Base-by-base conservation (phyloP, 768 basidiomycete species). In the Epithele typhae region DNA sequence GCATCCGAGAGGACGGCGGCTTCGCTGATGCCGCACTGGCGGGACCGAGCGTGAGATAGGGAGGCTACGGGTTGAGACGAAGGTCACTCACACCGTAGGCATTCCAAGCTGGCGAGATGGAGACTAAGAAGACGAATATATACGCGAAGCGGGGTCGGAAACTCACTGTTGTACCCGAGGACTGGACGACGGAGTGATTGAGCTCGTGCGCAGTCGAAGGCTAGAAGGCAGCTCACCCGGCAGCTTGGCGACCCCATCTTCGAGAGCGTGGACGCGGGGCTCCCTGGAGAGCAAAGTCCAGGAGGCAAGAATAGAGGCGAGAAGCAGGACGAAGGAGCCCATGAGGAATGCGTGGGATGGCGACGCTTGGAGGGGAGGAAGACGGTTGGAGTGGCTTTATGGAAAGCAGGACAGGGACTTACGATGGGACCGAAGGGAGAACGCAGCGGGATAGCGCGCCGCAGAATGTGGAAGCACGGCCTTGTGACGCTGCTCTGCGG, bases 161-260 rank as follows among this genome's bases (percentile, higher is more conserved):
- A 11, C 18, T 54, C 77, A 82, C 80, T 82, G 52, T 84, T 84
- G 53, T 78, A 84, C 3, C 81, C 82, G 68, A 83, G 67, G 17
- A 75, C 80, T 82, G 18, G 10, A 19, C 12, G n/a, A 3, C 11
- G 1, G 1, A 9, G 8, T 14, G 3, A 21, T n/a, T n/a, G 41
- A 10, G 40, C 23, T 7, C 5, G 18, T 8, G 25, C n/a, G 55
- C 32, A 58, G 36, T 49, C 24, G 8, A 25, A 3, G 5, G 35
- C 19, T 7, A 11, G 40, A 19, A 34, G 63, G 40, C 11, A 25
- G 14, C 40, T 48, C 54, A 68, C 68, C 65, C 35, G 69, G 69
- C 43, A 71, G 59, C 52, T 58, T 67, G 3, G 60, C 70, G 0
- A 72, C 53, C 33, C 62, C 58, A 37, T 63, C 48, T 38, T 60